Base-by-base conservation (phyloP, 1,284 basidiomycete species). In the Moesziomyces sp. region DNA sequence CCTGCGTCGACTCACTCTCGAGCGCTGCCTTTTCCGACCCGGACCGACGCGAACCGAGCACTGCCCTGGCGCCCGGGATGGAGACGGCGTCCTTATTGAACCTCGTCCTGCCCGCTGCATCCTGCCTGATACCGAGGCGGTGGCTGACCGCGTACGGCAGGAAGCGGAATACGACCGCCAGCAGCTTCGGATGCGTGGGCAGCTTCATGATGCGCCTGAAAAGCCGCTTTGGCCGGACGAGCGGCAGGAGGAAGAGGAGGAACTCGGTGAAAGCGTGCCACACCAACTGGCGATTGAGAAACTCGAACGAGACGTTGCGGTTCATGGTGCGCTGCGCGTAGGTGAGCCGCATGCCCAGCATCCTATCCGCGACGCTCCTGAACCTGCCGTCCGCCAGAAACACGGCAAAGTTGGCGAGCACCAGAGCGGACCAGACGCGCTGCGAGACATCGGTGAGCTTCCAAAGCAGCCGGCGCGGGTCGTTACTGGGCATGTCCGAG, bases 191-290 rank as follows among this genome's bases (percentile, higher is more conserved):
- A 47, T 81, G 76, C 0, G 71, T 79, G 2, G 77, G 78, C 24
- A 81, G 57, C 46, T 87, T 87, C 53, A 86, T 84, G 43, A 91
- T 64, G 33, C 89, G 87, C 48, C 90, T 88, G 35, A 92, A 70
- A 38, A 86, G 24, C 90, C 85, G 45, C 87, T 87, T 72, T 88
- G 90, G 44, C 74, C 90, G 90, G 73, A 98, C 86, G 38, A 97
- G 88, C 0, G 97, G 97, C 3, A 99, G 87, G 7, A 95, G 85
- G 86, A 98, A 98, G 46, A 99, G 87, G 26, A 98, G 87, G 85
- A 99, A 98, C 88, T 99, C 96, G 1, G 96, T 99, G 84, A 99
- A 96, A 1, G 94, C 92, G 83, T 96, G 93, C 97, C 97, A 99
- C 55, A 99, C 96, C 88, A 99, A 92, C 85, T 99, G 97, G 59